These are phyloP conservation scores for Neonectria faginata DNA, from an alignment of 2,329 filamentous ascomycete species.

Conservation along the genomic window DNA sequence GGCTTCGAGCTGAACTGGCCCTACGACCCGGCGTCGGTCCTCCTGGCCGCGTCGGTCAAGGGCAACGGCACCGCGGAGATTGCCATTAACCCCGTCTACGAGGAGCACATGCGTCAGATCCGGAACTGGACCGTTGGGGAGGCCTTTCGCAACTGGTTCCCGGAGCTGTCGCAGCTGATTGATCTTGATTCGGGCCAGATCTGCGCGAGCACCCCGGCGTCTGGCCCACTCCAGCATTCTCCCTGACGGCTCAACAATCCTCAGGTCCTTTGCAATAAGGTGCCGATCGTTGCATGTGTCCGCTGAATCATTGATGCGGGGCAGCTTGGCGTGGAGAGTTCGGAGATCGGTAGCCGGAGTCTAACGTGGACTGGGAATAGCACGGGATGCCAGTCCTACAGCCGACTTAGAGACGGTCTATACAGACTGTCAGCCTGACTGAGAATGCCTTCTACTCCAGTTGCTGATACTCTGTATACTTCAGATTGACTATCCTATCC, in stretches of 20 bases:
- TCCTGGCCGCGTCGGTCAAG: slow-evolving; percentile 35
- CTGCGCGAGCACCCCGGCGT: slow-evolving; percentile 1
- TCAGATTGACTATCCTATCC: too few species aligned
- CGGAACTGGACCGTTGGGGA: slow-evolving; percentile 47
- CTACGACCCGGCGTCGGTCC: slow-evolving; percentile 45
- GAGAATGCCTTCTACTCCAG: neutral
- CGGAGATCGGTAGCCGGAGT: slow-evolving; percentile 30
- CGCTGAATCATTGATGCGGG: slow-evolving; percentile 36
- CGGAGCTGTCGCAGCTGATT: slow-evolving; percentile 40
- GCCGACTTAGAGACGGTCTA: neutral
- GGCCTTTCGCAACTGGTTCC: slow-evolving; percentile 43
- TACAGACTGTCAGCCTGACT: neutral
- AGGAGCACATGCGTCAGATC: slow-evolving; percentile 48
- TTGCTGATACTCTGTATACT: neutral
- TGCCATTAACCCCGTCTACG: slow-evolving; percentile 47
- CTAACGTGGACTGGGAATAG: slow-evolving; percentile 3
- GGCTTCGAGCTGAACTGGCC: slow-evolving; percentile 49
- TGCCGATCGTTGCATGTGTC: neutral
- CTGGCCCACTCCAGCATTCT: slow-evolving; percentile 12
- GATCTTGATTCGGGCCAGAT: slow-evolving; percentile 40
- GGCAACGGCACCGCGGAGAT: slow-evolving; percentile 33
- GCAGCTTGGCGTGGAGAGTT: neutral
- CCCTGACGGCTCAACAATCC: slow-evolving; percentile 19
- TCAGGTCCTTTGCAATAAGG: neutral
- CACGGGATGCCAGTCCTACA: slow-evolving; percentile 2